Percentiles rank a stretch among this genome's conserved stretches.
Evolutionary conservation across 2,329 filamentous ascomycete genomes (phyloP).

Genomic region (Ophiosphaerella narmari): DNA sequence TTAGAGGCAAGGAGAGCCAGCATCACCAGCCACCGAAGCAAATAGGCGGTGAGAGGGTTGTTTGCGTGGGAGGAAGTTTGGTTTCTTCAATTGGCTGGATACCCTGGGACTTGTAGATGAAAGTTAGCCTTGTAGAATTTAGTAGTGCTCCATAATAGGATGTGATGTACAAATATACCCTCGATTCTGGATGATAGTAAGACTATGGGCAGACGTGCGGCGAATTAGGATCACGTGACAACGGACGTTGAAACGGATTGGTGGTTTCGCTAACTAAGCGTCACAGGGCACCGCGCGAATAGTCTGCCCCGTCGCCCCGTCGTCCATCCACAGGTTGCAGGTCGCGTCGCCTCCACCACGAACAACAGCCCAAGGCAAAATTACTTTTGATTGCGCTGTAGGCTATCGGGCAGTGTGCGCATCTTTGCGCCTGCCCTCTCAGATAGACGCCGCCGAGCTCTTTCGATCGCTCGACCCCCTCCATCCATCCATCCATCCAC

Average conservation of each 20-base stretch:
- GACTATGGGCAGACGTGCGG: too few relatives aligned
- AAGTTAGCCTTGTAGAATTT: too few relatives aligned
- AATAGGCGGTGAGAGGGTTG: slow-evolving; percentile 3
- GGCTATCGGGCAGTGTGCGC: slow-evolving; percentile 14
- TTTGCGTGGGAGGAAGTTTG: too few relatives aligned
- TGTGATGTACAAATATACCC: not conserved
- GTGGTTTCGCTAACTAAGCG: not conserved
- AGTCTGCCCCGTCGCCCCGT: too few relatives aligned
- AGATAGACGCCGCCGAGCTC: slow-evolving; percentile 7
- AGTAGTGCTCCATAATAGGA: too few relatives aligned
- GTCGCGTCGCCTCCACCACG: slow-evolving; percentile 12
- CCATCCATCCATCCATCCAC: too few relatives aligned
- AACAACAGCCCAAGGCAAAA: not conserved
- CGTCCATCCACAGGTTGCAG: slow-evolving; percentile 15
- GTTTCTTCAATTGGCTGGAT: too few relatives aligned
- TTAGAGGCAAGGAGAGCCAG: slow-evolving; percentile 40
- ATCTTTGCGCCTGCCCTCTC: slow-evolving; percentile 18
- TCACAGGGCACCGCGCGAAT: not conserved
- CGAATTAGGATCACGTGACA: not conserved
- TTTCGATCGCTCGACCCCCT: not conserved
- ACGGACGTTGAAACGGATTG: slow-evolving; percentile 2
- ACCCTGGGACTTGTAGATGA: too few relatives aligned
- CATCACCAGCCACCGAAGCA: slow-evolving; percentile 26
- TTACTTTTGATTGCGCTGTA: slow-evolving; percentile 5
- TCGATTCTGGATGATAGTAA: not conserved